Evolutionary conservation across 2,329 filamentous ascomycete species (phyloP), one percentile per base, ranked within the genome.

Genomic region (Penicillium sp.): DNA sequence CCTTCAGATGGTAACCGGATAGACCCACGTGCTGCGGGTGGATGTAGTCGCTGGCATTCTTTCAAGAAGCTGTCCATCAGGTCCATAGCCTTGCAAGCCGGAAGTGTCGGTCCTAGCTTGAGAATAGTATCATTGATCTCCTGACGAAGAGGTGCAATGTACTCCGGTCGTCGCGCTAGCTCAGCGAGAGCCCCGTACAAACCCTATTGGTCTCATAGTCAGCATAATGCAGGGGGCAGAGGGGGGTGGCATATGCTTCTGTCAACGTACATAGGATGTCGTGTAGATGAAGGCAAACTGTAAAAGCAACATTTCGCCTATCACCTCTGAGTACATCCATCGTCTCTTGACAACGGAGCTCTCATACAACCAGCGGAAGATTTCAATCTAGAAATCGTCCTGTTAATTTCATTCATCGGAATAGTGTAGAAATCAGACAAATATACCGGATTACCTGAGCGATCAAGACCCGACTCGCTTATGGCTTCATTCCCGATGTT

Each of bases 201-300:
- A n/a, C 34, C 61, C 60, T 64, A 29, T 43, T 45, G 42, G 46
- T 34, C 18, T 4, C 13, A 41, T 1, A 44, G 31, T 31, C 11
- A 29, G 34, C 10, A 38, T 4, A n/a, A 16, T 16, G 27, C 40
- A 27, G 43, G 27, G 36, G 36, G 13, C 10, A 34, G 13, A 34
- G 36, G 14, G 32, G 14, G 7, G 36, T 39, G 5, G 18, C 31
- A 8, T 27, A 6, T 24, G 22, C 18, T n/a, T 6, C n/a, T 4
- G 24, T 10, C 14, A 2, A 51, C 56, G 14, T 43, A 62, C 61
- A 46, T 64, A 64, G 22, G 58, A 54, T 5, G 61, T 62, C 4
- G 61, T 64, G 18, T 64, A 64, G 46, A 64, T 58, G 24, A 64
- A 64, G 16, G 61, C 61, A 38, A 64, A 64, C 38, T 64, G 60